Base-by-base conservation (phyloP, 305 asterid species). In the Andrographis paniculata region DNA sequence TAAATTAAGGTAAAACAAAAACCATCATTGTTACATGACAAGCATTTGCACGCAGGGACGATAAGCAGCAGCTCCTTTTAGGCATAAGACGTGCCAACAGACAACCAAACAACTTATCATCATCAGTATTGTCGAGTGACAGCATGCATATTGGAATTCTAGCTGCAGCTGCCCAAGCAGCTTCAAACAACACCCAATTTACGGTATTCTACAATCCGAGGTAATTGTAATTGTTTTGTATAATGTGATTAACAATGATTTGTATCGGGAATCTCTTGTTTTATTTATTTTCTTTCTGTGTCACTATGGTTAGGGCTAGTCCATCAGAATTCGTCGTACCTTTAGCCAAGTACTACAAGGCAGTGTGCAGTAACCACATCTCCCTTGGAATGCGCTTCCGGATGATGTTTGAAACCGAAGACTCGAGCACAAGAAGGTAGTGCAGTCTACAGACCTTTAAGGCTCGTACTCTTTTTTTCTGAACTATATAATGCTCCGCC, bases 101-200 rank as follows among this genome's bases (percentile, higher is more conserved):
- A 19, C 55, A 50, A 21, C 55, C 55, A 13, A 35, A 27, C 22
- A 36, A 33, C 18, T 33, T 50, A 14, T 50, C 98, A 27, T 89
- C 98, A 23, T 89, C 98, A 15, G 96, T 89, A 50, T 65, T 89
- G 62, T 86, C 98, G 17, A 89, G 98, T 53, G 98, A 89, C 50
- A 85, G 98, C 73, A 89, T 86, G 95, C 96, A 89, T 71, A 85
- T 89, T 42, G 98, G 98, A 45, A 95, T 89, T 66, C 93, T 89
- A 63, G 98, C 98, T 52, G 96, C 96, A 12, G 98, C 98, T 43
- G 98, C 98, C 55, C 98, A 89, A 66, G 98, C 97, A 16, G 91
- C 95, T 17, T 79, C 93, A n/a, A 89, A 95, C 20, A 82, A 75
- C 60, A 89, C 92, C 42, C 96, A 95, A 42, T 91, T 86, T 71